Evolutionary conservation across 2,329 filamentous ascomycete species (phyloP).

Genomic region (Paecilomyces variotii): DNA sequence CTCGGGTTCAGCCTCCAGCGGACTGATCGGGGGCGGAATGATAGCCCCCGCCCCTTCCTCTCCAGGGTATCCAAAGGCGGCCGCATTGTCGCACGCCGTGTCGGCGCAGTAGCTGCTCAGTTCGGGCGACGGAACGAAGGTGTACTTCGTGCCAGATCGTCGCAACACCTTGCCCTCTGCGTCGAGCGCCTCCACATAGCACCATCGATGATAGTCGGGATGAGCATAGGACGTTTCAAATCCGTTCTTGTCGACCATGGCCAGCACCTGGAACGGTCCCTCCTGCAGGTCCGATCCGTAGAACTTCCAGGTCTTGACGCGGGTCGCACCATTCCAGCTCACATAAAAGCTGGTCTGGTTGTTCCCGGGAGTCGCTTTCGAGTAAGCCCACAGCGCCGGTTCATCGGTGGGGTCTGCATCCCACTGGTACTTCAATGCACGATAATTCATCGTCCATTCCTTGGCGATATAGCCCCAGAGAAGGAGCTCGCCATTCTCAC

Average conservation of each 20-base stretch:
- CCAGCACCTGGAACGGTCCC: conserved; percentile 22
- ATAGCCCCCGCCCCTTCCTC: conserved; percentile 17
- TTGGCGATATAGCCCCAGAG: conserved; percentile 29
- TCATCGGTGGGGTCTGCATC: conserved; percentile 31
- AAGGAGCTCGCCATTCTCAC: conserved; percentile 27
- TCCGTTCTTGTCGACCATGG: conserved; percentile 23
- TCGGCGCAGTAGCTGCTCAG: conserved; percentile 24
- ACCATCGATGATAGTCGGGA: conserved; percentile 21
- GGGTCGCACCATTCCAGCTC: conserved; percentile 36
- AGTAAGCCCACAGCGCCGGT: conserved; percentile 35
- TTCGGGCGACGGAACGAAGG: conserved; percentile 28
- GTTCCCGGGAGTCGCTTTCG: conserved; percentile 16
- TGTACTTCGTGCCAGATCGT: conserved; percentile 24
- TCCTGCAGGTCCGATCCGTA: conserved; percentile 24
- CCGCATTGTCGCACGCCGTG: conserved; percentile 20
- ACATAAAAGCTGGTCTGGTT: conserved; percentile 27
- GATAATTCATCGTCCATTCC: conserved; percentile 33
- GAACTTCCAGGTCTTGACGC: conserved; percentile 27
- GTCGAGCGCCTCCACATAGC: conserved; percentile 30
- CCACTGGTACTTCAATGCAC: conserved; percentile 36
- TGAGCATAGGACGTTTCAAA: conserved; percentile 32
- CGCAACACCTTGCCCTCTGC: conserved; percentile 23
- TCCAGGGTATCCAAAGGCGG: conserved; percentile 20
- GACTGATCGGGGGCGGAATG: conserved; percentile 24
- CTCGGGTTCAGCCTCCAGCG: conserved; percentile 21